Percentiles rank a stretch among this genome's conserved stretches.
phyloP scores from a whole-genome alignment of 352 stramenopile genomes.

The Albugo laibachii region DNA sequence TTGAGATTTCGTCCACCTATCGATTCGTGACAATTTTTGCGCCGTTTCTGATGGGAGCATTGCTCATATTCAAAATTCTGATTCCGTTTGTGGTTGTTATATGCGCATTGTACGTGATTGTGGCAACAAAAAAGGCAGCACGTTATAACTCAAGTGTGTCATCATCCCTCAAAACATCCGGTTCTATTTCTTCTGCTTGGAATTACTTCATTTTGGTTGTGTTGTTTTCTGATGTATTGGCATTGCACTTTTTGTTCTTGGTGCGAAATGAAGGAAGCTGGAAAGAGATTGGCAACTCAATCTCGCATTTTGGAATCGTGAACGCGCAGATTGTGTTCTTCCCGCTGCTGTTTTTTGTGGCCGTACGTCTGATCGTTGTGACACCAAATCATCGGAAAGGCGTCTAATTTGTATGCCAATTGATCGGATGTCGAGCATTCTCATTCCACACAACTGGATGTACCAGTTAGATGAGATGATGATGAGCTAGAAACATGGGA shows the following conservation, averaged over 20 bases:
- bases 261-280: slow-evolving; percentile 72
- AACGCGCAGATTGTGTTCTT: slow-evolving; percentile 70
- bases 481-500: too few relatives aligned
- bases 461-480: too few relatives aligned
- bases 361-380: not conserved
- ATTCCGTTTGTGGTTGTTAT: slow-evolving; percentile 62
- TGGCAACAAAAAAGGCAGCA: slow-evolving; percentile 13
- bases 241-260: slow-evolving; percentile 67
- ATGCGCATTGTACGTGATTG: slow-evolving; percentile 34
- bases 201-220: slow-evolving; percentile 60
- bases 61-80: slow-evolving; percentile 65
- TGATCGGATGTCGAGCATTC: too few relatives aligned
- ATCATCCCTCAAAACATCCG: slow-evolving; percentile 2
- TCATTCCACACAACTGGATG: too few relatives aligned
- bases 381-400: too few relatives aligned
- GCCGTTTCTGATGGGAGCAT: slow-evolving; percentile 58
- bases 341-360: slow-evolving; percentile 47
- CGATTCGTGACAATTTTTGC: slow-evolving; percentile 70
- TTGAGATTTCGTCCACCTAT: slow-evolving; percentile 73
- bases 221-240: slow-evolving; percentile 54
- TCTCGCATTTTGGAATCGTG: slow-evolving; percentile 72
- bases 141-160: slow-evolving; percentile 6
- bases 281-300: slow-evolving; percentile 78
- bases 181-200: slow-evolving; percentile 1
- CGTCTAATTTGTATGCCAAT: too few relatives aligned